A percentile compares a stretch with the other conserved stretches of the same genome.
phyloP scores from a whole-genome alignment of 179 eudicot genomes.

The Beta corolliflora region DNA sequence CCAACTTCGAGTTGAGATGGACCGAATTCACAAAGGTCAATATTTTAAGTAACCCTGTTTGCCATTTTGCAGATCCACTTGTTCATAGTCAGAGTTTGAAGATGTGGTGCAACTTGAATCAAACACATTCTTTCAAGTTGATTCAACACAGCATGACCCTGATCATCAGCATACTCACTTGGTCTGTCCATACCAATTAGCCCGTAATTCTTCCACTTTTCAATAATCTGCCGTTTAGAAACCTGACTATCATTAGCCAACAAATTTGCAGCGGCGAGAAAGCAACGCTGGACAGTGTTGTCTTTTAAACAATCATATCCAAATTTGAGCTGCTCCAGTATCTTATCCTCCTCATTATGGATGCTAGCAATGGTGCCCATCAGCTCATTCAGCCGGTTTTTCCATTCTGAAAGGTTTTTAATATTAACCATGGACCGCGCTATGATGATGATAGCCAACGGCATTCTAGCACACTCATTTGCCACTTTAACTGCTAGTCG shows the following conservation, averaged over 20 bases:
- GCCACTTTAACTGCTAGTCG: slow-evolving; percentile 1
- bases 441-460: slow-evolving; percentile 18
- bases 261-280: not conserved
- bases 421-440: slow-evolving; percentile 16
- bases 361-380: not conserved
- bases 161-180: not conserved
- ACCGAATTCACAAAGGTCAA: too few relatives aligned
- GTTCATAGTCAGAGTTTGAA: slow-evolving; percentile 17
- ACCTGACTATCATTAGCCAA: not conserved
- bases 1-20: too few relatives aligned
- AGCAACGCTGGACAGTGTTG: not conserved
- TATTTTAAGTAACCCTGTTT: not conserved
- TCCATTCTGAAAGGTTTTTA: slow-evolving; percentile 16
- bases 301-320: slow-evolving; percentile 13
- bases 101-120: slow-evolving; percentile 1
- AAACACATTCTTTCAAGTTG: slow-evolving; percentile 21
- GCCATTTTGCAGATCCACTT: slow-evolving; percentile 32
- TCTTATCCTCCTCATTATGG: slow-evolving; percentile 21
- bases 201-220: not conserved
- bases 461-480: slow-evolving; percentile 23
- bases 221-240: not conserved
- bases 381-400: slow-evolving; percentile 12
- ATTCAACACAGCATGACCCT: slow-evolving; percentile 23
- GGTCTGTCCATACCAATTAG: not conserved
- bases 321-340: slow-evolving; percentile 20